Evolutionary conservation across 2,329 filamentous ascomycete genomes (phyloP), one percentile per base, ranked within the genome.

Genomic region (Cordyceps cateniannulata): DNA sequence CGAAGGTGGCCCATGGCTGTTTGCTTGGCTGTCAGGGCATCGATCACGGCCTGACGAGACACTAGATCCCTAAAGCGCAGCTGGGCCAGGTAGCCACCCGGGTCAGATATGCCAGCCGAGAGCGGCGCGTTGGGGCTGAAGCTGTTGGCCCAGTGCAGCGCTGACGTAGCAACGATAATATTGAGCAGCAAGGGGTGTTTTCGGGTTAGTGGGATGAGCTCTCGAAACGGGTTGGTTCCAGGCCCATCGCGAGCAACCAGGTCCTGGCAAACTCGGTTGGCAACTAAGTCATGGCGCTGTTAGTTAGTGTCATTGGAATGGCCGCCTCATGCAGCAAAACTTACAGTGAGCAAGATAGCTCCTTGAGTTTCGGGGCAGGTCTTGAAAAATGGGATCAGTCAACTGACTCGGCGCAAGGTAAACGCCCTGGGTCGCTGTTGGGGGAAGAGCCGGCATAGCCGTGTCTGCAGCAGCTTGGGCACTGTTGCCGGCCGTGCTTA

Each of bases 351-450:
- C 72, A 47, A 83, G 70, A 67, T 83, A 83, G 64, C 74, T 73
- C 62, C 79, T 71, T 29, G 77, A 77, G 48, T 72, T 72, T 22
- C 64, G 70, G 64, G 78, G 76, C 48, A 85, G 75, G 64, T 83
- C 79, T 64, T 83, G 79, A 61, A 85, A 76, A 50, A 85, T 65
- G 14, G 83, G 83, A 67, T 86, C 83, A 29, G 79, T 75, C 53
- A 84, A 71, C 42, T 54, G 60, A 32, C 20, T 56, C 18, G 54
- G 40, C 44, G 40, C 35, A 14, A 54, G 44, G 25, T 51, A 53
- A 5, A 49, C 40, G 42, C 32, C 48, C 5, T 44, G 54, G 22
- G 42, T 16, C 38, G 18, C 10, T 24, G 32, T 8, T 20, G 25
- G 29, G 29, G 35, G 25, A 38, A 25, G 20, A 32, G 25, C 5